Conservation (phyloP, 805 yeast species). For the Blastobotrys peoriensis region DNA sequence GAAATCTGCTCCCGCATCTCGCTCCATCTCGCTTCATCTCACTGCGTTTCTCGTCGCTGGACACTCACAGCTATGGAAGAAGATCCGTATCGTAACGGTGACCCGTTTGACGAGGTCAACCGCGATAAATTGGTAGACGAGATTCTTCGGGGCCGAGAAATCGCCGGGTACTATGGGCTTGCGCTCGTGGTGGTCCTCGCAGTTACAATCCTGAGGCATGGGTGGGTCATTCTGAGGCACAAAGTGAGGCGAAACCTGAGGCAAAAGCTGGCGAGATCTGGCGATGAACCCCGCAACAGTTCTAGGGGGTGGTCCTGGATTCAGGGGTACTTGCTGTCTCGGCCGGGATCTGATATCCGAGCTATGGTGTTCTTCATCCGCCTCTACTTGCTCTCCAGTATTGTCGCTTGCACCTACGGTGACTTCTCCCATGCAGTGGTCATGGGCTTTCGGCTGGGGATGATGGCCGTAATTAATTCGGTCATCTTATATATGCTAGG, state of each 20-base stretch:
- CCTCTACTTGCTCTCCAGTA: conserved; percentile 8
- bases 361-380: conserved; percentile 11
- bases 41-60: no score
- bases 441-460: conserved; percentile 21
- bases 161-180: conserved; percentile 2
- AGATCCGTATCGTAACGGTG: conserved; percentile 4
- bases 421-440: conserved; percentile 9
- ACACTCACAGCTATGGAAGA: no score
- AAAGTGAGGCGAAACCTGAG: not conserved
- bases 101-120: conserved; percentile 7
- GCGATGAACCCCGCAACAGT: not conserved
- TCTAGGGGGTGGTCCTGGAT: not conserved
- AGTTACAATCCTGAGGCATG: not conserved
- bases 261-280: not conserved
- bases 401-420: conserved; percentile 10
- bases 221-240: not conserved
- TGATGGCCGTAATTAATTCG: conserved; percentile 17
- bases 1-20: no score
- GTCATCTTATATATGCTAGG: conserved; percentile 23
- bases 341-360: conserved; percentile 13
- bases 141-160: conserved; percentile 7
- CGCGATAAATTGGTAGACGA: conserved; percentile 6
- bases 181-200: conserved; percentile 4
- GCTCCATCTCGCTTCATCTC: no score
- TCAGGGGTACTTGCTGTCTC: conserved; percentile 11